Conservation (phyloP, 1,139 yeast genomes). For the Kluyveromyces sp. region DNA sequence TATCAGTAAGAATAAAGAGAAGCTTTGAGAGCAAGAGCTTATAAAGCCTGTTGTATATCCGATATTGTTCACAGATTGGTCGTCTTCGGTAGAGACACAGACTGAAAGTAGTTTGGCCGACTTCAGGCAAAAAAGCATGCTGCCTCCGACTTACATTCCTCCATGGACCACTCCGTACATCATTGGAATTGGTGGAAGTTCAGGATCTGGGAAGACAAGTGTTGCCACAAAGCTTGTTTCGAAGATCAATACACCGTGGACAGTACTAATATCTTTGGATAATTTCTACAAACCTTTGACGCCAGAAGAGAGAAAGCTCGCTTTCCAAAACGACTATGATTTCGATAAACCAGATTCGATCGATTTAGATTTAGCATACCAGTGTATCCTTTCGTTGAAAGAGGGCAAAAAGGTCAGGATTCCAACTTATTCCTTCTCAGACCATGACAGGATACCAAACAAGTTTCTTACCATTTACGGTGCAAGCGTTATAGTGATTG, state of each 20-base stretch:
- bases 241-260: slow-evolving; percentile 87
- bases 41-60: no score
- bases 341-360: slow-evolving; percentile 81
- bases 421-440: slow-evolving; percentile 78
- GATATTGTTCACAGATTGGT: no score
- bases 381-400: slow-evolving; percentile 59
- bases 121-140: not conserved
- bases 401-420: slow-evolving; percentile 56
- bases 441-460: slow-evolving; percentile 61
- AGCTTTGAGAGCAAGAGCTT: no score
- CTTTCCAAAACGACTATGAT: slow-evolving; percentile 65
- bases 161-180: slow-evolving; percentile 97
- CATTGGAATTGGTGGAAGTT: slow-evolving; percentile 89
- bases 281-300: slow-evolving; percentile 78
- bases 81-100: no score
- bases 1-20: no score
- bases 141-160: slow-evolving; percentile 47
- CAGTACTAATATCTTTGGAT: slow-evolving; percentile 84
- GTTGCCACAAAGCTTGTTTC: slow-evolving; percentile 79
- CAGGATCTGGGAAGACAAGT: slow-evolving; percentile 94
- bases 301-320: slow-evolving; percentile 51
- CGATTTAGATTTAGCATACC: slow-evolving; percentile 66
- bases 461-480: slow-evolving; percentile 78
- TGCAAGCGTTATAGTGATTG: slow-evolving; percentile 85
- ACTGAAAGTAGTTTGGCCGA: no score